phyloP scores from a whole-genome alignment of 2,329 filamentous ascomycete species.

The Dothideomycetes sp. region DNA sequence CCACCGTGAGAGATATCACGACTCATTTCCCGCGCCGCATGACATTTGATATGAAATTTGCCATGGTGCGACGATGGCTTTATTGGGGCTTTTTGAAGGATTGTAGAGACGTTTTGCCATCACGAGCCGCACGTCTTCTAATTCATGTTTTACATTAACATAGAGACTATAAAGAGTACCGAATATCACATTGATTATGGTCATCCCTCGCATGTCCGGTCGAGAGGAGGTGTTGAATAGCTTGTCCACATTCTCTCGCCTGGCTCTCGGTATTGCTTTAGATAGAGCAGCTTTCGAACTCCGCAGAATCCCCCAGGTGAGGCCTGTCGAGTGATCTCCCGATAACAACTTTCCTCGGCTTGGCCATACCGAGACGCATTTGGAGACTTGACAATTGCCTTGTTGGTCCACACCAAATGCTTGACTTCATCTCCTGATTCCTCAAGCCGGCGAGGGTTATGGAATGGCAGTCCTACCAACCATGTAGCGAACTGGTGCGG shows the following conservation, averaged over 20 bases:
- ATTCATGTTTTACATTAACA: too few relatives aligned
- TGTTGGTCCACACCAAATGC: slow-evolving; percentile 41
- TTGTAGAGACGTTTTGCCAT: too few relatives aligned
- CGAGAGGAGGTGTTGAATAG: neutral
- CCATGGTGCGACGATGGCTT: too few relatives aligned
- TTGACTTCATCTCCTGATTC: slow-evolving; percentile 43
- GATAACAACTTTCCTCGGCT: slow-evolving; percentile 13
- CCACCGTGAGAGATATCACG: too few relatives aligned
- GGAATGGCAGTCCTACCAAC: slow-evolving; percentile 44
- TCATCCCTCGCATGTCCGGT: too few relatives aligned
- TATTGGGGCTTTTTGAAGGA: too few relatives aligned
- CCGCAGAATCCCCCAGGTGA: slow-evolving; percentile 47
- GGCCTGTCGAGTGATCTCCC: slow-evolving; percentile 32
- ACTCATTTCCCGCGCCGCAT: too few relatives aligned
- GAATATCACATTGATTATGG: too few relatives aligned
- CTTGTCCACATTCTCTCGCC: neutral
- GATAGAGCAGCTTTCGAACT: slow-evolving; percentile 39
- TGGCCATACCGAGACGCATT: too few relatives aligned
- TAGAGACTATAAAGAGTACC: too few relatives aligned
- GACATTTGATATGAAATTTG: too few relatives aligned
- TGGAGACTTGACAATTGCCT: slow-evolving; percentile 22
- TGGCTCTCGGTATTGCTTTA: slow-evolving; percentile 17
- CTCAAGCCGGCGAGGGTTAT: slow-evolving; percentile 51
- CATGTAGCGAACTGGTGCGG: slow-evolving; percentile 47
- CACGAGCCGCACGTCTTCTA: too few relatives aligned